phyloP scores from a whole-genome alignment of 2,329 filamentous ascomycete species.

The Pseudogymnoascus sp. region DNA sequence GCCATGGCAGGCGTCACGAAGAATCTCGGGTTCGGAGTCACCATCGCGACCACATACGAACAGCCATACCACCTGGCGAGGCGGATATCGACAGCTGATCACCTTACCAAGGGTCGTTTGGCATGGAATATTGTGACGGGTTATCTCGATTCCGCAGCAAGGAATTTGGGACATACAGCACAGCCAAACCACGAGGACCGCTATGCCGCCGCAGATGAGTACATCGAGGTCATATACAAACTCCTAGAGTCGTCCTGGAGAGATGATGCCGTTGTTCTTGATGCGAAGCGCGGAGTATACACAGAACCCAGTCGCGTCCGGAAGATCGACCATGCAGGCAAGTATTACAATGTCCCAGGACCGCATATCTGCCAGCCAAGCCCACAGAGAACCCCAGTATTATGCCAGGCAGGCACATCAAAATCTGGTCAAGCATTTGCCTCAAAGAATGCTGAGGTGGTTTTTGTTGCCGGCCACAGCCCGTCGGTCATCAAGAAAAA shows the following conservation, averaged over 20 bases:
- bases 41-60: slow-evolving; percentile 61
- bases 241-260: slow-evolving; percentile 60
- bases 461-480: slow-evolving; percentile 61
- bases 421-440: slow-evolving; percentile 59
- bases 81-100: slow-evolving; percentile 56
- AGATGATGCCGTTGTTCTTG: slow-evolving; percentile 54
- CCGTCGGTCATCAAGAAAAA: slow-evolving; percentile 53
- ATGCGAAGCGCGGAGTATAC: slow-evolving; percentile 52
- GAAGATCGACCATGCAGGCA: slow-evolving; percentile 58
- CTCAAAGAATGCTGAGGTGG: slow-evolving; percentile 62
- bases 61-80: slow-evolving; percentile 59
- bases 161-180: slow-evolving; percentile 50
- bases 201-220: slow-evolving; percentile 58
- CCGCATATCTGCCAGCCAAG: slow-evolving; percentile 59
- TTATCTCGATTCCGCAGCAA: slow-evolving; percentile 59
- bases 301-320: slow-evolving; percentile 50
- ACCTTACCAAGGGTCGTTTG: slow-evolving; percentile 53
- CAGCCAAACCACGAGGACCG: slow-evolving; percentile 59
- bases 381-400: slow-evolving; percentile 59
- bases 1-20: slow-evolving; percentile 62
- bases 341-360: slow-evolving; percentile 56
- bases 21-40: slow-evolving; percentile 62
- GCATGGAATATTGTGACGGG: slow-evolving; percentile 53
- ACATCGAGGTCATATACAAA: slow-evolving; percentile 57
- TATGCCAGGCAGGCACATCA: slow-evolving; percentile 62